Conservation (phyloP, 139 green algal genomes). For the Closterium sp. region DNA sequence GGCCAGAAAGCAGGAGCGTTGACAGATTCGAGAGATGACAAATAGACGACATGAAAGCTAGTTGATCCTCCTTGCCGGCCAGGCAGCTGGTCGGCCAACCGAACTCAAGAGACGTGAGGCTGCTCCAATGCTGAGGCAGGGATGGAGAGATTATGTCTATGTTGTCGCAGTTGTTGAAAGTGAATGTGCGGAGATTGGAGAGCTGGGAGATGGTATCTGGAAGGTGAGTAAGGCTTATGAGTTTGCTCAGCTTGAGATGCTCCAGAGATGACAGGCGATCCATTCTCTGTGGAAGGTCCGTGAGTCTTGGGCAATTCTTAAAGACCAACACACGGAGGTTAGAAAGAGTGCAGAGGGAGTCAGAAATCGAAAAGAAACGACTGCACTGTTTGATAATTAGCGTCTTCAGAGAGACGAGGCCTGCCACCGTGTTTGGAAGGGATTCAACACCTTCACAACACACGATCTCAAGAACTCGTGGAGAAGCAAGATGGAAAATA, state of each 20-base stretch:
- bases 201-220: neutral
- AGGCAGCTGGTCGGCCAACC: neutral
- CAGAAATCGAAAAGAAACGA: neutral
- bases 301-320: neutral
- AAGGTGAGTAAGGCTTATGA: neutral
- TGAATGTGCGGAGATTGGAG: neutral
- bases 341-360: neutral
- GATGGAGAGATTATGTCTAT: neutral
- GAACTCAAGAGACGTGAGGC: neutral
- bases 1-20: too few species aligned
- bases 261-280: neutral
- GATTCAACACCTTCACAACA: neutral
- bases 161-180: neutral
- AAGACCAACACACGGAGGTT: neutral
- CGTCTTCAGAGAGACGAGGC: neutral
- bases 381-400: neutral
- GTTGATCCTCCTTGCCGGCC: neutral
- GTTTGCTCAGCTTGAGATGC: neutral
- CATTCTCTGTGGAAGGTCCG: neutral
- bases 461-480: neutral
- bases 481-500: neutral
- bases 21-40: too few species aligned
- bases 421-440: neutral
- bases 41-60: neutral
- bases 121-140: neutral